Evolutionary conservation across 208 protist genomes (phyloP).

Genomic region (Crithidia expoeki): DNA sequence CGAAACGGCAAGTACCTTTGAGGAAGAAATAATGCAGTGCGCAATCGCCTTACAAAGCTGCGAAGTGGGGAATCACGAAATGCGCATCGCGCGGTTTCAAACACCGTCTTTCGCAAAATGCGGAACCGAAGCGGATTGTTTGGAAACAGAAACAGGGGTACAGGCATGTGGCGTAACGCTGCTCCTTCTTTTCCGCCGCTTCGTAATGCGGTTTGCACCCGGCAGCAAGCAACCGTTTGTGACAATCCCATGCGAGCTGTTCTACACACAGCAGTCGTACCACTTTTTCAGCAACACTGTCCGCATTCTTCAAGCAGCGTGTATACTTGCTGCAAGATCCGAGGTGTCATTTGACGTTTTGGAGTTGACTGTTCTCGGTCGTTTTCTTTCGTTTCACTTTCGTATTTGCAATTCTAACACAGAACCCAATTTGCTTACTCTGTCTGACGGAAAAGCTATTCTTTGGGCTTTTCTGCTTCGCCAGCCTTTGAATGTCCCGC

Average conservation of each 20-base stretch:
- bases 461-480: constrained; percentile 76
- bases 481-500: constrained; percentile 33
- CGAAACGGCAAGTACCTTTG: constrained; percentile 37
- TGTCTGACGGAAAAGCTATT: constrained; percentile 70
- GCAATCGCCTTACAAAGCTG: constrained; percentile 19
- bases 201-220: constrained; percentile 50
- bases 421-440: constrained; percentile 31
- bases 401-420: constrained; percentile 29
- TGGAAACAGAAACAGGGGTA: not conserved
- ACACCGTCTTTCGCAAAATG: constrained; percentile 10
- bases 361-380: constrained; percentile 61
- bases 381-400: constrained; percentile 68
- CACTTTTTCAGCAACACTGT: constrained; percentile 44
- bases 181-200: constrained; percentile 72
- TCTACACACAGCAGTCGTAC: constrained; percentile 45
- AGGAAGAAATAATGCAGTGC: constrained; percentile 48
- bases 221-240: constrained; percentile 55
- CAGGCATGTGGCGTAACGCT: constrained; percentile 36
- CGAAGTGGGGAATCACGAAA: constrained; percentile 26
- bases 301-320: constrained; percentile 37
- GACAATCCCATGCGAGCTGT: constrained; percentile 37
- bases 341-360: constrained; percentile 23
- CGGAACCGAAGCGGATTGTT: constrained; percentile 8
- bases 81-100: constrained; percentile 16
- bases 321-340: constrained; percentile 30